phyloP scores from a whole-genome alignment of 129 eudicot genomes.

The Erigeron canadensis region DNA sequence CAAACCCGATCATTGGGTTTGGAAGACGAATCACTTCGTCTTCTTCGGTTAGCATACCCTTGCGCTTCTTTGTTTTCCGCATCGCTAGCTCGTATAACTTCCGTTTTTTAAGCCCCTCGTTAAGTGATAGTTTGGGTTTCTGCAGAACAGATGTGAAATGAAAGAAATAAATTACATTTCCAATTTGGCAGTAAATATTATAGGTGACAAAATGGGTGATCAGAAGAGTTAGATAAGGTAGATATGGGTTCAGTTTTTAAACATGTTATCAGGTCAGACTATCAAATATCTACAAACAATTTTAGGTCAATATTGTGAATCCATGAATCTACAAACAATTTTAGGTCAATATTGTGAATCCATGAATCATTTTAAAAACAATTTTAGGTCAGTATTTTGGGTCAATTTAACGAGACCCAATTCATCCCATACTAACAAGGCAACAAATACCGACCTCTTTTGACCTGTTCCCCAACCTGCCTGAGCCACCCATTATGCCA shows the following conservation, averaged over 20 bases:
- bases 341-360: too few relatives aligned
- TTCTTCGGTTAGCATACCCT: slow-evolving; percentile 25
- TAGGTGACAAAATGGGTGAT: not conserved
- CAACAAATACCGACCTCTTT: not conserved
- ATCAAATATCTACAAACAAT: too few relatives aligned
- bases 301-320: too few relatives aligned
- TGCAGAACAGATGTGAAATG: not conserved
- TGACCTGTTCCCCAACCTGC: not conserved
- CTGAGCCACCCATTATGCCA: not conserved
- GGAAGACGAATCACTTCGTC: slow-evolving; percentile 61
- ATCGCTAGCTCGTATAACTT: slow-evolving; percentile 31
- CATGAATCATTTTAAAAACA: too few relatives aligned
- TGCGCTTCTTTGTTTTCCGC: slow-evolving; percentile 37
- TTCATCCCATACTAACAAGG: not conserved
- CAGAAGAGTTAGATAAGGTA: too few relatives aligned
- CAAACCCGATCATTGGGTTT: slow-evolving; percentile 82
- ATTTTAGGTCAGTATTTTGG: not conserved
- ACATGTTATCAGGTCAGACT: not conserved
- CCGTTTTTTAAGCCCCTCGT: slow-evolving; percentile 40
- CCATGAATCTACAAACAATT: too few relatives aligned
- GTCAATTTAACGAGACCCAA: not conserved
- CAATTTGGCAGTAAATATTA: not conserved
- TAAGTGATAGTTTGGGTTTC: slow-evolving; percentile 39
- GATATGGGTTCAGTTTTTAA: too few relatives aligned
- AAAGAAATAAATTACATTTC: not conserved